Percentiles rank a stretch among this genome's conserved stretches.
phyloP scores from a whole-genome alignment of 129 eudicot genomes.

The Silybum marianum region DNA sequence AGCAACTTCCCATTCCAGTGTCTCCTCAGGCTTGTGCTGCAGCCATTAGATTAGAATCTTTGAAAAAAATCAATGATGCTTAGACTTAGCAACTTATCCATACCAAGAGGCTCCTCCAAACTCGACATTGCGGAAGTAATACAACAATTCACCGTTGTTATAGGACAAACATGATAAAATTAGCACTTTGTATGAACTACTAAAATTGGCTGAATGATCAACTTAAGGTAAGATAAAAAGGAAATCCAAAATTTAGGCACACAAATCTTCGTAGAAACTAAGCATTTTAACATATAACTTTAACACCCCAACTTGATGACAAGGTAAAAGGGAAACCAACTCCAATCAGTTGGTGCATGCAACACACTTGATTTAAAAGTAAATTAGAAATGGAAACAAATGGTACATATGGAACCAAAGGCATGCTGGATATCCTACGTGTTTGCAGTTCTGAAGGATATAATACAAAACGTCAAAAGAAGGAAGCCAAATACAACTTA shows the following conservation, averaged over 20 bases:
- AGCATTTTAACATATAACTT: neutral
- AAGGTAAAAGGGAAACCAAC: neutral
- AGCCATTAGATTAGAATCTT: conserved; percentile 61
- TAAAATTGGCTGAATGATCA: neutral
- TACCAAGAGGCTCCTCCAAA: conserved; percentile 79
- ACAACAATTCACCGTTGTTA: neutral
- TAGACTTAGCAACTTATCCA: conserved; percentile 82
- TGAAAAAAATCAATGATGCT: conserved; percentile 55
- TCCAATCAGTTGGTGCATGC: neutral
- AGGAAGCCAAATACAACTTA: too few relatives aligned
- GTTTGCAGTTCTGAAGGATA: neutral
- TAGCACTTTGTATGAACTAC: neutral
- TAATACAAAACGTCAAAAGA: too few relatives aligned
- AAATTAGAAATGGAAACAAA: neutral
- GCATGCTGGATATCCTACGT: neutral
- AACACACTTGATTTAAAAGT: neutral
- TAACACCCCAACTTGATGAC: neutral
- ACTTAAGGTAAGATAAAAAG: neutral
- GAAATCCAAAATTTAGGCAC: neutral
- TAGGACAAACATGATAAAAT: neutral
- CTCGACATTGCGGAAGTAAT: conserved; percentile 62
- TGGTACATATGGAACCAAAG: neutral
- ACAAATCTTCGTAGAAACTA: neutral
- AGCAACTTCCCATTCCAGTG: conserved; percentile 59
- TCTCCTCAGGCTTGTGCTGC: conserved; percentile 61